Conservation (phyloP, 306 rosid species). For the Lathyrus aphaca region DNA sequence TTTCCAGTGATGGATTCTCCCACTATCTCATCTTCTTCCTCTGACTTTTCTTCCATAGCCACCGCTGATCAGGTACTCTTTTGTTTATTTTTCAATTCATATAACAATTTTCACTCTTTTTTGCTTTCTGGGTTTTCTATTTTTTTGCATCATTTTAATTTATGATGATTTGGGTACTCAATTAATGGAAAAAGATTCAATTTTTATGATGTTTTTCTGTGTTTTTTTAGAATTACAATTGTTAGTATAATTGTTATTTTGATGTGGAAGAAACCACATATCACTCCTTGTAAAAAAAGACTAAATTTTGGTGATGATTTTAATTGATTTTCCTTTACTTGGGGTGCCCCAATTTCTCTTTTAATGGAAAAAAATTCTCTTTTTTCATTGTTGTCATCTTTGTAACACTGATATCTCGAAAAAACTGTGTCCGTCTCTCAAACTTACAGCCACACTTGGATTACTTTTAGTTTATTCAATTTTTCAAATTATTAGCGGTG, state of each 20-base stretch:
- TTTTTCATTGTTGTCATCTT: not conserved
- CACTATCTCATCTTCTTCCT: slow-evolving; percentile 61
- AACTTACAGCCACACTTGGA: too few relatives aligned
- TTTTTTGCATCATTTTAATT: not conserved
- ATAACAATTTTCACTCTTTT: not conserved
- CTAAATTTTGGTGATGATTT: not conserved
- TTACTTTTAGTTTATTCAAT: too few relatives aligned
- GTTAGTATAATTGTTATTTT: not conserved
- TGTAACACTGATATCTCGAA: too few relatives aligned
- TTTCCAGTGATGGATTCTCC: slow-evolving; percentile 62
- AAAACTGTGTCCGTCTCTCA: too few relatives aligned
- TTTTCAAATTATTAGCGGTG: too few relatives aligned
- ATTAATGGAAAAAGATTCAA: not conserved
- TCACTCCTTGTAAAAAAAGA: not conserved
- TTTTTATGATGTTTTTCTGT: not conserved
- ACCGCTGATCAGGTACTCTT: slow-evolving; percentile 60
- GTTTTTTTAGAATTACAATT: not conserved
- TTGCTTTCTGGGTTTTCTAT: not conserved
- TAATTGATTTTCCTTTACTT: not conserved
- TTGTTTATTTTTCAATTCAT: not conserved
- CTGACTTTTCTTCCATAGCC: slow-evolving; percentile 59
- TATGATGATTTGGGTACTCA: not conserved
- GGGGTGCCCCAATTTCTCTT: slow-evolving; percentile 11
- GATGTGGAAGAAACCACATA: not conserved
- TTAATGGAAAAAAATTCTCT: not conserved